Percentiles rank a stretch among this genome's conserved stretches.
phyloP scores from a whole-genome alignment of 2,329 filamentous ascomycete genomes.

The Diaporthe australafricana region DNA sequence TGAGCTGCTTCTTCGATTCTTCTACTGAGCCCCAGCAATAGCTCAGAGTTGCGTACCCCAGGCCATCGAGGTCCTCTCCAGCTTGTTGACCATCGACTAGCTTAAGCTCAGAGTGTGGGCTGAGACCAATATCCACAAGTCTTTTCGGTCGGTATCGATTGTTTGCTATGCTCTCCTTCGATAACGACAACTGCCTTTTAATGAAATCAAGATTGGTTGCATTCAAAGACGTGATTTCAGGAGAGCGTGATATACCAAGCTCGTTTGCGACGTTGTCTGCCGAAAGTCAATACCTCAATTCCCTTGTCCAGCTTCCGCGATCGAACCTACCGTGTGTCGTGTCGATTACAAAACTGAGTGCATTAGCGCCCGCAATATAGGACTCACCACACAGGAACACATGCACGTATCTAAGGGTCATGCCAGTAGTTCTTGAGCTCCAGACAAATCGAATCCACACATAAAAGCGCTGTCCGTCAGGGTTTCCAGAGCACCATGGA shows the following conservation, averaged over 20 bases:
- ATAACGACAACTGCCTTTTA: background rate
- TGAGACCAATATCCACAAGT: background rate
- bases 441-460: background rate
- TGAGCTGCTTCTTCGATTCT: background rate
- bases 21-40: no score
- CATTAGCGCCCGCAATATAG: background rate
- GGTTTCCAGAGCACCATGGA: fast-evolving
- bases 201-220: background rate
- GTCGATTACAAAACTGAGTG: background rate
- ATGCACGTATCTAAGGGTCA: background rate
- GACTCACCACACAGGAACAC: background rate
- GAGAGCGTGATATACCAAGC: background rate
- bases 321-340: background rate
- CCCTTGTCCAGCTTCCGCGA: background rate
- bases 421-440: no score
- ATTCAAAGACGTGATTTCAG: background rate
- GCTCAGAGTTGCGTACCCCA: background rate
- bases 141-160: background rate
- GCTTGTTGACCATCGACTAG: background rate
- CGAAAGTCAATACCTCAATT: background rate
- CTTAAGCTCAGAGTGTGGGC: background rate
- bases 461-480: background rate
- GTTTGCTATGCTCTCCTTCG: background rate
- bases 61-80: background rate
- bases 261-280: background rate